A percentile compares a stretch with the other conserved stretches of the same genome.
Conservation (phyloP, 2,329 filamentous ascomycete species). For the Nemania sp. region DNA sequence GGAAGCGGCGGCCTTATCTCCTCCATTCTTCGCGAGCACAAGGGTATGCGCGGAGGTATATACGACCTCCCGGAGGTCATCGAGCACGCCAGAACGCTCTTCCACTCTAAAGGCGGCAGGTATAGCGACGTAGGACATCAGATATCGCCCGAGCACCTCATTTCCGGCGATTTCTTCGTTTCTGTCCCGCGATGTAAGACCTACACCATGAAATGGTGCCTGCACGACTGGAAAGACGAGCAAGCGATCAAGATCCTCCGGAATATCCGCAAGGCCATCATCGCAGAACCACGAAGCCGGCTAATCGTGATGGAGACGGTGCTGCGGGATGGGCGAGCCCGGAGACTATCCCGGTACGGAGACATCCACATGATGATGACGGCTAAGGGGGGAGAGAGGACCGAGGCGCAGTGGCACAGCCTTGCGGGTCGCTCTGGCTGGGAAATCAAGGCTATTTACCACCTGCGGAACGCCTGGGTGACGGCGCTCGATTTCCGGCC, state of each 20-base stretch:
- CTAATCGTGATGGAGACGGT: constrained; percentile 56
- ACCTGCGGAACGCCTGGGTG: constrained; percentile 15
- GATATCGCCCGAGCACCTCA: constrained; percentile 46
- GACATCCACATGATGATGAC: constrained; percentile 58
- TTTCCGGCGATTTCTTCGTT: constrained; percentile 55
- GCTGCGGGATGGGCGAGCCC: constrained; percentile 48
- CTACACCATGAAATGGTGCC: constrained; percentile 56
- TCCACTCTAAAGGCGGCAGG: constrained; percentile 46
- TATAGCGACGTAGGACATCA: constrained; percentile 52
- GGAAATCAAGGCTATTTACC: background rate
- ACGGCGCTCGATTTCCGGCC: constrained; percentile 14
- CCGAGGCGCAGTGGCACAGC: constrained; percentile 3
- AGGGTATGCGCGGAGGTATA: constrained; percentile 51
- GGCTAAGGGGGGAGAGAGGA: constrained; percentile 7
- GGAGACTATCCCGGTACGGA: constrained; percentile 53
- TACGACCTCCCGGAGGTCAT: constrained; percentile 54
- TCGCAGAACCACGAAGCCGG: constrained; percentile 42
- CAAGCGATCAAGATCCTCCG: constrained; percentile 48
- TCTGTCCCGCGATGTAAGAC: constrained; percentile 49
- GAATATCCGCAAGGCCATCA: constrained; percentile 51
- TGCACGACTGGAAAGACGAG: constrained; percentile 57
- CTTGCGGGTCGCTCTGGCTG: background rate
- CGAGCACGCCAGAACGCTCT: constrained; percentile 46
- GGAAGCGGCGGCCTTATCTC: constrained; percentile 56
- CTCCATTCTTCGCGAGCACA: constrained; percentile 49